Evolutionary conservation across 2,329 filamentous ascomycete genomes (phyloP).

Genomic region (Stachybotrys echinatus): DNA sequence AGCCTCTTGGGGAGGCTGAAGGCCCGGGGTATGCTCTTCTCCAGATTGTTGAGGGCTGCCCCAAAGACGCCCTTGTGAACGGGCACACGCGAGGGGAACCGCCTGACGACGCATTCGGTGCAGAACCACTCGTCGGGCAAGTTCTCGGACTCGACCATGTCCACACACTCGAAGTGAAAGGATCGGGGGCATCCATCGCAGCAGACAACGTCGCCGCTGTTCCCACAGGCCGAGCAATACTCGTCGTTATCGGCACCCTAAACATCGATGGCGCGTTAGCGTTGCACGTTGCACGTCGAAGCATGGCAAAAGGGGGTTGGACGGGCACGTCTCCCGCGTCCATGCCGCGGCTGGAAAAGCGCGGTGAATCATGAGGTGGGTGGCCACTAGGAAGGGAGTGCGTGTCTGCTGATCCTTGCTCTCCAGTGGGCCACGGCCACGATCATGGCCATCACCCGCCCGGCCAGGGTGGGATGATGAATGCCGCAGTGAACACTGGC

Average conservation of each 20-base stretch:
- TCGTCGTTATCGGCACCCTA: constrained; percentile 71
- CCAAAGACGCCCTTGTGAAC: constrained; percentile 54
- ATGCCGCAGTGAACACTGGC: not conserved
- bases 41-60: constrained; percentile 57
- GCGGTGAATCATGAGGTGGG: not conserved
- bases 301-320: not conserved
- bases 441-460: constrained; percentile 3
- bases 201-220: constrained; percentile 80
- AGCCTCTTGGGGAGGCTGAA: constrained; percentile 68
- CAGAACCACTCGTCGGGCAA: constrained; percentile 82
- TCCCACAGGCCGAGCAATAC: constrained; percentile 80
- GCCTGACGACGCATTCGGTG: constrained; percentile 58
- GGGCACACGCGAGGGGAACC: constrained; percentile 39
- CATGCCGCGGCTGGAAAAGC: not conserved
- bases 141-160: constrained; percentile 66
- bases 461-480: not conserved
- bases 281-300: not conserved
- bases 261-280: constrained; percentile 7
- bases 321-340: no score
- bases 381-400: constrained; percentile 6
- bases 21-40: constrained; percentile 64
- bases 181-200: constrained; percentile 89
- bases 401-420: constrained; percentile 9
- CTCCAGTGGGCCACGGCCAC: constrained; percentile 6
- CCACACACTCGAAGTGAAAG: constrained; percentile 85